Percentiles rank a stretch among this genome's conserved stretches.
phyloP scores from a whole-genome alignment of 305 asterid species.

The Fraxinus floribunda region DNA sequence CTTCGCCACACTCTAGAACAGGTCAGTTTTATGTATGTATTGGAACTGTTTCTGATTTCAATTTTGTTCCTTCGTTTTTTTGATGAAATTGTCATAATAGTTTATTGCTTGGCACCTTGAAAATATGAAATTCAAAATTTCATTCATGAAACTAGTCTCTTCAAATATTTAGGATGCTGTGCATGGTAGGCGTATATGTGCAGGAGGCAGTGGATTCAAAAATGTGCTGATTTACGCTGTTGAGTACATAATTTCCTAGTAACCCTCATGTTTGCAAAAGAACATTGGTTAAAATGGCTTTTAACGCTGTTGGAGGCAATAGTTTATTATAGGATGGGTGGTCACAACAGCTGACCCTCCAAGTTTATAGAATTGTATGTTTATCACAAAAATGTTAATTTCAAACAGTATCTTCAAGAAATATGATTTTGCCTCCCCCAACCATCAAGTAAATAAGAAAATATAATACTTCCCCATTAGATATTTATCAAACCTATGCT shows the following conservation, averaged over 20 bases:
- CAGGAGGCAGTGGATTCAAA: not conserved
- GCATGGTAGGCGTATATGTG: not conserved
- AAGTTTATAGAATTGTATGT: not conserved
- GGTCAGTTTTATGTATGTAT: constrained; percentile 51
- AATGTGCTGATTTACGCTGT: not conserved
- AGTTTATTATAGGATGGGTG: not conserved
- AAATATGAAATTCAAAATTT: not conserved
- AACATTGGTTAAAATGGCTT: not conserved
- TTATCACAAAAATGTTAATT: not conserved
- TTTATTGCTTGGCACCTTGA: not conserved
- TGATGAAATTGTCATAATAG: not conserved
- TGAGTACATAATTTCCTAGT: not conserved
- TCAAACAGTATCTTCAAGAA: not conserved
- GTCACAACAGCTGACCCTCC: not conserved
- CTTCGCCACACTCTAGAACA: constrained; percentile 68
- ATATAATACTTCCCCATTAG: not conserved
- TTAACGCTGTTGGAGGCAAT: not conserved
- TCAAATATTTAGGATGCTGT: not conserved
- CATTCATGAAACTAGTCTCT: not conserved
- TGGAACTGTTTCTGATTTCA: not conserved
- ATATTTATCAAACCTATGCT: not conserved
- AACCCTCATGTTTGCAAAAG: not conserved
- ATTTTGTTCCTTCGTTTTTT: not conserved
- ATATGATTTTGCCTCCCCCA: not conserved
- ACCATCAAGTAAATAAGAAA: not conserved